Evolutionary conservation across 805 yeast genomes (phyloP), one percentile per base, ranked within the genome.

Genomic region (Kazachstania taianensis): DNA sequence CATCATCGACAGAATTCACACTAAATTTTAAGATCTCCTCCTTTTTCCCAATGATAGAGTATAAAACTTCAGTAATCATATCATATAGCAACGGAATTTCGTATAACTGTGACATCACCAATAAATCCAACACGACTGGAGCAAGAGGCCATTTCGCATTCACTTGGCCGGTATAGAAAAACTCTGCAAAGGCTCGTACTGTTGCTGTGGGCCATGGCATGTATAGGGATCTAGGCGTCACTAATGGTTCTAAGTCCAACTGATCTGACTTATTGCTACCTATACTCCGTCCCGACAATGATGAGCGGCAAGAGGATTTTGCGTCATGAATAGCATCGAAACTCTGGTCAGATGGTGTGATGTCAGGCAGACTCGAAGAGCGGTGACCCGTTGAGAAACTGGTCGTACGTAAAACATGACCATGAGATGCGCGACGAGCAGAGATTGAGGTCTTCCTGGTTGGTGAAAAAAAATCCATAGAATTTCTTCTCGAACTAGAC

Each of bases 91-190:
- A 58, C 2, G 89, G 87, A 17, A 81, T 66, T 41, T 78, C 78
- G 49, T 75, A 80, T 41, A 73, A 66, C 45, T 78, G 77, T 2
- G 87, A 68, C 48, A 78, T 65, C 23, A 75, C 53, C 44, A 81
- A 61, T 32, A 76, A 66, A 44, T 80, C 85, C 27, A 80, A 63
- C 0, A 81, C 71, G 0, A 81, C 75, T 0, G 92, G 89, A 2
- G 72, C 63, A 27, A 81, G 57, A n/a, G 67, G 57, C 89, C 89
- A 81, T 46, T 72, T 77, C 36, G 78, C 73, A 18, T 84, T 84
- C 16, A 82, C 72, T 54, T 81, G 86, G 1, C 92, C 94, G 5
- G 87, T 81, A 48, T 78, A 80, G 37, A 82, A 63, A 52, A 75
- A 82, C 50, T 81, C 92, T 19, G 78, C 63, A 43, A 81, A 70